Conservation (phyloP, 1,284 basidiomycete genomes). For the Ceratobasidium papillatum region DNA sequence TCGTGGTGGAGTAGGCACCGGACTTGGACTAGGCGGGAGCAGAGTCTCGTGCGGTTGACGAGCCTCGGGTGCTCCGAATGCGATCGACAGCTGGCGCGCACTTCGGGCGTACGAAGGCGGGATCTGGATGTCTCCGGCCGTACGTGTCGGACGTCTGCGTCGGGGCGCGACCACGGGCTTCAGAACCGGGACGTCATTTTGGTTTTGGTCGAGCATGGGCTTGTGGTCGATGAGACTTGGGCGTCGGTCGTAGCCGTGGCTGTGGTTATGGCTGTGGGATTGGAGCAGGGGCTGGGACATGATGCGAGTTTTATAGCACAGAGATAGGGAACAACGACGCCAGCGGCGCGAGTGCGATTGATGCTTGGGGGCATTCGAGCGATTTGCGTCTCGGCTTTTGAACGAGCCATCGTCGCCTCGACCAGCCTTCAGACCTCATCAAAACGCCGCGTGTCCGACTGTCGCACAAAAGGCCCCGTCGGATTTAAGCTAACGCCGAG, state of each 20-base stretch:
- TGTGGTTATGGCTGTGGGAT: not conserved
- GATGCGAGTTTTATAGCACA: not conserved
- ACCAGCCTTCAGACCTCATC: not conserved
- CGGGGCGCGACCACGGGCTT: not conserved
- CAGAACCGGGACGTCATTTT: not conserved
- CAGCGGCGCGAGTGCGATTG: slow-evolving; percentile 34
- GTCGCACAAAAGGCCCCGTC: slow-evolving; percentile 14
- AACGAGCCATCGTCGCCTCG: not conserved
- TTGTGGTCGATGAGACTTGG: not conserved
- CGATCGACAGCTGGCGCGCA: slow-evolving; percentile 6
- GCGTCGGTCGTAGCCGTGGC: slow-evolving; percentile 2
- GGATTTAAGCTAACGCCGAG: not conserved
- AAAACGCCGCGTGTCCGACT: not conserved
- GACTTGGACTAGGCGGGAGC: slow-evolving; percentile 11
- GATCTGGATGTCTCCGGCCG: slow-evolving; percentile 20
- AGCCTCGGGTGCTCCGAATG: slow-evolving; percentile 3
- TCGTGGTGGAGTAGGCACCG: not conserved
- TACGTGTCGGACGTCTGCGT: not conserved
- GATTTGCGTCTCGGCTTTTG: not conserved
- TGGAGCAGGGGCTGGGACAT: slow-evolving; percentile 11
- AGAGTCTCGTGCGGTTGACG: not conserved
- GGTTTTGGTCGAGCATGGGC: slow-evolving; percentile 1
- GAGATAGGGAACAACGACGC: not conserved
- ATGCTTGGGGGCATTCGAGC: not conserved
- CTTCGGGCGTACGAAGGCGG: slow-evolving; percentile 12